Evolutionary conservation across 441 rosid species (phyloP).

Genomic region (Isatis lusitanica): DNA sequence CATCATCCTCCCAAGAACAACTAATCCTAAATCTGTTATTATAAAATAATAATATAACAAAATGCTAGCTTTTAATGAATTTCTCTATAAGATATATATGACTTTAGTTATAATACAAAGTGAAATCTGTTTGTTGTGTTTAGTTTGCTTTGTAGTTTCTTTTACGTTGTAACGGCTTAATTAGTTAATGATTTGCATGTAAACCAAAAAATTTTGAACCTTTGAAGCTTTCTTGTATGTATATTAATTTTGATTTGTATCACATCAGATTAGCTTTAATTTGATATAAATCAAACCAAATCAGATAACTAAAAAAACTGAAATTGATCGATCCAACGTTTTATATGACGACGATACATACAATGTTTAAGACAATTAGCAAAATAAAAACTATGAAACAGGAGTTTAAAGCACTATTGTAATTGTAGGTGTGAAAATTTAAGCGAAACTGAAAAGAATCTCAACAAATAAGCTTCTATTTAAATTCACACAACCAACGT

Average conservation of each 20-base stretch:
- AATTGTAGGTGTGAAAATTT: no score
- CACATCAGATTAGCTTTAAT: background rate
- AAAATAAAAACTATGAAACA: no score
- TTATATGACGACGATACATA: no score
- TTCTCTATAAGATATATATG: background rate
- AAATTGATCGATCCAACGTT: no score
- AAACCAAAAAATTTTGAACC: conserved; percentile 17
- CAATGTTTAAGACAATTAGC: no score
- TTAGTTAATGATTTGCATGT: conserved; percentile 8
- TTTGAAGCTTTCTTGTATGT: conserved; percentile 6
- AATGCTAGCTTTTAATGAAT: background rate
- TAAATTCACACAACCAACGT: no score
- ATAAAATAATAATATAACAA: background rate
- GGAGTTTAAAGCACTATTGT: no score
- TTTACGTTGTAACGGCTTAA: conserved; percentile 18
- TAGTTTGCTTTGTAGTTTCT: background rate
- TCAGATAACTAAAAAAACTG: background rate
- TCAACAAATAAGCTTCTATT: no score
- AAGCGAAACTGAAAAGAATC: no score
- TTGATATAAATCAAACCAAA: background rate
- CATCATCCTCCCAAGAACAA: conserved; percentile 86
- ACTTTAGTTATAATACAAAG: background rate
- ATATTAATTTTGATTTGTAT: background rate
- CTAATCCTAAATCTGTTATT: conserved; percentile 19
- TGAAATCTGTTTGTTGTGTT: conserved; percentile 17